Evolutionary conservation across 345 rosid genomes (phyloP), one percentile per base, ranked within the genome.

Genomic region (Hibiscus tridactylites): DNA sequence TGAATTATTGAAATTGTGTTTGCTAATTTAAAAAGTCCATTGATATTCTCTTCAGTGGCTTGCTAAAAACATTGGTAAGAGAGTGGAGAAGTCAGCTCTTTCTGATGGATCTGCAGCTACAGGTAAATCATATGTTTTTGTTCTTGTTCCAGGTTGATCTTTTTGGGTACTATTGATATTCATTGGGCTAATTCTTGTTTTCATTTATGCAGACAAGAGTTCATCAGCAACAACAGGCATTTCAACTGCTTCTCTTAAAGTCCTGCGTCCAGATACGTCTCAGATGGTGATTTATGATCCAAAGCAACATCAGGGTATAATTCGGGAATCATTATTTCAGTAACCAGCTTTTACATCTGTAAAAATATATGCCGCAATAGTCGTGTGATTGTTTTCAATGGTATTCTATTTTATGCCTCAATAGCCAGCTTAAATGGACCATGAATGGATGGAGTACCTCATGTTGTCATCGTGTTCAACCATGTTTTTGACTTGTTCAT

Each of bases 241-340:
- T 75, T 78, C 85, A 68, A 75, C 73, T 64, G 58, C 76, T 73
- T 84, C 93, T 65, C 80, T 83, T 10, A 83, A 85, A 73, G 73
- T 87, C 62, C 72, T 81, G 75, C 84, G 77, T 78, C 91, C 96
- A 74, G 91, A 90, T 77, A 87, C 87, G 47, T 83, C 92, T 69
- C 85, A 83, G 71, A 88, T 88, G 93, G 86, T 80, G 52, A 72
- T 87, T 75, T 85, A 91, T 79, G 94, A 90, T 78, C 87, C 91
- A 49, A 81, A 86, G 78, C 91, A 88, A 77, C 92, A 84, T 76
- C 77, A 83, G 73, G 98, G 97, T 88, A 85, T 64, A 7, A 24
- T 59, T 53, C 9, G 29, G 57, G 74, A 60, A 44, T 44, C 53
- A 21, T 65, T 65, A 65, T 44, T 42, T 65, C 17, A 65, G 33